Percentiles rank a stretch among this genome's conserved stretches.
These are phyloP conservation scores for Fusarium multiceps DNA, from an alignment of 2,329 filamentous ascomycete genomes.

Conservation along the genomic window DNA sequence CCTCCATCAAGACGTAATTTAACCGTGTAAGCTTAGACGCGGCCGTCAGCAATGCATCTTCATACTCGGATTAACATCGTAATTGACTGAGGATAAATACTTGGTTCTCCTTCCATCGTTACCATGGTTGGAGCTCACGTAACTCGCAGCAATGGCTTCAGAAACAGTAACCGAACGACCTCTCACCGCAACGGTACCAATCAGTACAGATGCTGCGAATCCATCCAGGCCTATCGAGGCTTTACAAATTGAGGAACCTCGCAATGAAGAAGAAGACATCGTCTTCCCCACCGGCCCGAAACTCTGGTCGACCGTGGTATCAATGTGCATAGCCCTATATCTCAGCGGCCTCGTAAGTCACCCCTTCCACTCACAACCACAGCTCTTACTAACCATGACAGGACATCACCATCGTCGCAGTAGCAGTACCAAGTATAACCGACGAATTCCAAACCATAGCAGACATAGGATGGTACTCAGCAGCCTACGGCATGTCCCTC, in stretches of 20 bases:
- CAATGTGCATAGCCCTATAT: constrained; percentile 38
- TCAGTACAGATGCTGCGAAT: neutral
- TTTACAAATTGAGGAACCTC: constrained; percentile 17
- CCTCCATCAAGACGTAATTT: constrained; percentile 4
- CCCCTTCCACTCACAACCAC: rapidly evolving
- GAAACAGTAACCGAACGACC: neutral
- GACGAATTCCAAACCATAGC: constrained; percentile 42
- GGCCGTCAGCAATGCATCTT: constrained; percentile 8
- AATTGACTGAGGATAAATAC: neutral
- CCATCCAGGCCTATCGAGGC: neutral
- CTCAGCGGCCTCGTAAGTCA: constrained; percentile 37
- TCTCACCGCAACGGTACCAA: rapidly evolving
- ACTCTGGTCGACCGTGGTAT: constrained; percentile 43
- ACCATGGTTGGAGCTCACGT: rapidly evolving
- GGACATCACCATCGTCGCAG: constrained; percentile 41
- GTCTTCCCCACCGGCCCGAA: constrained; percentile 34
- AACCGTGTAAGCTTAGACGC: constrained; percentile 9
- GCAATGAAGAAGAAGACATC: neutral
- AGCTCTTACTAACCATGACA: rapidly evolving
- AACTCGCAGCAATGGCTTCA: constrained; percentile 9
- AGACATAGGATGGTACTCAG: constrained; percentile 45
- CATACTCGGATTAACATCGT: rapidly evolving
- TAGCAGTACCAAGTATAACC: constrained; percentile 41
- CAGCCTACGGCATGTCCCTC: constrained; percentile 43
- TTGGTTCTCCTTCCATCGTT: rapidly evolving